Conservation (phyloP, 805 yeast genomes). For the Pichia pseudocactophila region DNA sequence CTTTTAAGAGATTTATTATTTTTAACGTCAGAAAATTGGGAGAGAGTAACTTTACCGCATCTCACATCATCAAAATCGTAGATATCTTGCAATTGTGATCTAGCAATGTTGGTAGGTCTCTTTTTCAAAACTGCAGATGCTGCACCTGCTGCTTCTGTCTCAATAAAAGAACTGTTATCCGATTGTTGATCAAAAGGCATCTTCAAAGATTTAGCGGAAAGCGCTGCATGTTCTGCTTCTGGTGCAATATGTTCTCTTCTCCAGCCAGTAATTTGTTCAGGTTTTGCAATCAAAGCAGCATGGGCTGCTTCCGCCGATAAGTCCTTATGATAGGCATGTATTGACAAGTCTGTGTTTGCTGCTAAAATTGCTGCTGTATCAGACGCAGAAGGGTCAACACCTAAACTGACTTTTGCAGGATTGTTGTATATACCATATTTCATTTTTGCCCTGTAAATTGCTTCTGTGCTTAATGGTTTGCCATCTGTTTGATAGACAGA, state of each 20-base stretch:
- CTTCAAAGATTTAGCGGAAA: conserved; percentile 27
- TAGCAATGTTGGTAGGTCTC: conserved; percentile 24
- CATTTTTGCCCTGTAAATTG: conserved; percentile 63
- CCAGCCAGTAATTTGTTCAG: conserved; percentile 41
- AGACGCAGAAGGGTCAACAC: conserved; percentile 61
- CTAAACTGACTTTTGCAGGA: conserved; percentile 44
- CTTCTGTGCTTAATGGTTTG: conserved; percentile 64
- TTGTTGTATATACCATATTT: conserved; percentile 55
- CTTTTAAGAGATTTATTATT: conserved; percentile 13
- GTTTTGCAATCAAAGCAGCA: conserved; percentile 47
- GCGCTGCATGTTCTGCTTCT: conserved; percentile 39
- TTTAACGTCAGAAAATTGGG: conserved; percentile 16
- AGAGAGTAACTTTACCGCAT: conserved; percentile 29
- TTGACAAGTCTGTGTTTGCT: conserved; percentile 52
- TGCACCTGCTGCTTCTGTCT: conserved; percentile 37
- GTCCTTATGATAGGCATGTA: conserved; percentile 55
- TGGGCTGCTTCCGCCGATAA: conserved; percentile 56
- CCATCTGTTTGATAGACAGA: conserved; percentile 61
- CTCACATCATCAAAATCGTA: conserved; percentile 37
- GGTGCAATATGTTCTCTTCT: conserved; percentile 36
- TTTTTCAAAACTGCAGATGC: conserved; percentile 29
- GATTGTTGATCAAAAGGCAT: conserved; percentile 22
- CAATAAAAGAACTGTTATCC: conserved; percentile 2
- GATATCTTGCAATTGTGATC: conserved; percentile 31
- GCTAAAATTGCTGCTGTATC: conserved; percentile 76